These are phyloP conservation scores for Biscogniauxia marginata DNA, from an alignment of 2,329 filamentous ascomycete species.

Conservation along the genomic window DNA sequence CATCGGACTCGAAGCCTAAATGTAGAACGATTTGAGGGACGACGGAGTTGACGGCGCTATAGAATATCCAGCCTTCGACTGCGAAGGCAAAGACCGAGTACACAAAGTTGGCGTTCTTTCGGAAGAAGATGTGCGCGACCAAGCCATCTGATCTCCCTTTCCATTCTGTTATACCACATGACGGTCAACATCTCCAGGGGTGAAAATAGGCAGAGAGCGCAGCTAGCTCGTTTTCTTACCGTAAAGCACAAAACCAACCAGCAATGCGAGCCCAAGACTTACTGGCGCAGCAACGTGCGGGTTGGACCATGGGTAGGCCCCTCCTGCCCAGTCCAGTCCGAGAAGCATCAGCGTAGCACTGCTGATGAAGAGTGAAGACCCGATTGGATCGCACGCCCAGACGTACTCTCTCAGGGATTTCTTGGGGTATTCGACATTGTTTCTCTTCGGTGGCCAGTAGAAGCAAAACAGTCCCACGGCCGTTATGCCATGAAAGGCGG, in stretches of 20 bases:
- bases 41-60: constrained; percentile 50
- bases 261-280: constrained; percentile 40
- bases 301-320: constrained; percentile 40
- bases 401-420: constrained; percentile 39
- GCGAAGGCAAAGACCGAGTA: constrained; percentile 55
- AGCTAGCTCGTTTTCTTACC: constrained; percentile 34
- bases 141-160: constrained; percentile 53
- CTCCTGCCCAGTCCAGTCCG: constrained; percentile 46
- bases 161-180: constrained; percentile 43
- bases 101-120: constrained; percentile 51
- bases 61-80: constrained; percentile 60
- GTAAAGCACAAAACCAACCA: constrained; percentile 40
- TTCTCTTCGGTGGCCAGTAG: constrained; percentile 44
- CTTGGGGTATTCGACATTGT: constrained; percentile 34
- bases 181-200: neutral
- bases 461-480: constrained; percentile 46
- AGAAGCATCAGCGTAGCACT: constrained; percentile 44
- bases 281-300: constrained; percentile 41
- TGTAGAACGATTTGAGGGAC: constrained; percentile 49
- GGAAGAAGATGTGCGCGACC: constrained; percentile 56
- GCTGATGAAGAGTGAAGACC: constrained; percentile 43
- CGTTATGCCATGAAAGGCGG: constrained; percentile 49
- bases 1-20: constrained; percentile 45
- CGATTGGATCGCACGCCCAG: constrained; percentile 49
- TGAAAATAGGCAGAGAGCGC: neutral